Conservation (phyloP, 2,329 filamentous ascomycete species). For the Chaetomiaceae sp. region DNA sequence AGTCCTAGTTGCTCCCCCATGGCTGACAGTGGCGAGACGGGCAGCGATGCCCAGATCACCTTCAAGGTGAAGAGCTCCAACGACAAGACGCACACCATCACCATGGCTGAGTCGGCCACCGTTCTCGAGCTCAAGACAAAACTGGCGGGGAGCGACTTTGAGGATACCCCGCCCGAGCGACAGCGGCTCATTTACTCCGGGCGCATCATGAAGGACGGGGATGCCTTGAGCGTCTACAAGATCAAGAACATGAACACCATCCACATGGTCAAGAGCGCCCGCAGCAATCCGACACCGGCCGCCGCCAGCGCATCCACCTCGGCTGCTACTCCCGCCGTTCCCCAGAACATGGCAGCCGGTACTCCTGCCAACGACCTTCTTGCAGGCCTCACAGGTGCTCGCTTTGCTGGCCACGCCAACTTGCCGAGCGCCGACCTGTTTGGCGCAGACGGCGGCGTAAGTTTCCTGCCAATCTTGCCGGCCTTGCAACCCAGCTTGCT, state of each 20-base stretch:
- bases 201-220: conserved; percentile 91
- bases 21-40: conserved; percentile 59
- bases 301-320: conserved; percentile 39
- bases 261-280: conserved; percentile 93
- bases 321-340: conserved; percentile 52
- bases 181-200: conserved; percentile 98
- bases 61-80: conserved; percentile 98
- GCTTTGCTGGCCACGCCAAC: conserved; percentile 88
- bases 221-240: conserved; percentile 81
- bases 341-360: conserved; percentile 74
- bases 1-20: conserved; percentile 37
- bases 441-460: conserved; percentile 87
- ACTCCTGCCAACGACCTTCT: conserved; percentile 78
- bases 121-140: conserved; percentile 87
- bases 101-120: conserved; percentile 69
- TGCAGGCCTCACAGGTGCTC: conserved; percentile 83
- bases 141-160: conserved; percentile 74
- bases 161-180: conserved; percentile 79
- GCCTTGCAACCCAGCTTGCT: conserved; percentile 1
- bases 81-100: conserved; percentile 79
- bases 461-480: conserved; percentile 35
- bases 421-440: conserved; percentile 86
- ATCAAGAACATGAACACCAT: conserved; percentile 95
- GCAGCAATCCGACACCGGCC: conserved; percentile 64
- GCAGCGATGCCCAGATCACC: conserved; percentile 72